Base-by-base conservation (phyloP, 345 rosid genomes). In the Camelina sativa region DNA sequence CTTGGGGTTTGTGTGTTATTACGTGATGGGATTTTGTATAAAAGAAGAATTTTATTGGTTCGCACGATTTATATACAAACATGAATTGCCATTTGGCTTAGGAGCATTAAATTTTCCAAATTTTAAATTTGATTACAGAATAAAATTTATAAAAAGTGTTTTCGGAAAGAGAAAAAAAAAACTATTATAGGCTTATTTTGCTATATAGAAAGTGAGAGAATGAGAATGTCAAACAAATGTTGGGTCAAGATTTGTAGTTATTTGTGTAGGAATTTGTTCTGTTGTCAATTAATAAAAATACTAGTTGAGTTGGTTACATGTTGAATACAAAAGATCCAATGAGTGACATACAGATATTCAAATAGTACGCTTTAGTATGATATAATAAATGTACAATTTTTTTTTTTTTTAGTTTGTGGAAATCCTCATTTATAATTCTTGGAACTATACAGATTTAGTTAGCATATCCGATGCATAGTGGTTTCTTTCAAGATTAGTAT, bases 281-380 rank as follows among this genome's bases (percentile, higher is more conserved):
- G 32, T 40, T n/a, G 23, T 38, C 22, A 76, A 69, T 52, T 19
- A 76, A 69, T 62, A 30, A 50, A 50, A 15, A 28, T 28, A 25
- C 28, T 3, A 28, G 68, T 9, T 40, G 73, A 40, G 44, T 67
- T 67, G 62, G 68, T 67, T 47, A 48, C 66, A 74, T 75, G 79
- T 67, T 61, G 8, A 6, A 15, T 16, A 19, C 53, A 67, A 16
- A 25, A 67, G 6, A 38, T 9, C 67, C 46, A 62, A 52, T 43
- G 47, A 58, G 16, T 74, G 44, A 20, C 52, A 25, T 57, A 51
- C 66, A 47, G 13, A 57, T 37, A 47, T 56, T 47, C 58, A 44
- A 16, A 73, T 41, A 62, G 46, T 62, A 71, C 25, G 37, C 1
- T 46, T n/a, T 48, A 12, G 8, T 8, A 20, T 57, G 74, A 46